Base-by-base conservation (phyloP, 108 stramenopile genomes). In the Stephanodiscus triporus region DNA sequence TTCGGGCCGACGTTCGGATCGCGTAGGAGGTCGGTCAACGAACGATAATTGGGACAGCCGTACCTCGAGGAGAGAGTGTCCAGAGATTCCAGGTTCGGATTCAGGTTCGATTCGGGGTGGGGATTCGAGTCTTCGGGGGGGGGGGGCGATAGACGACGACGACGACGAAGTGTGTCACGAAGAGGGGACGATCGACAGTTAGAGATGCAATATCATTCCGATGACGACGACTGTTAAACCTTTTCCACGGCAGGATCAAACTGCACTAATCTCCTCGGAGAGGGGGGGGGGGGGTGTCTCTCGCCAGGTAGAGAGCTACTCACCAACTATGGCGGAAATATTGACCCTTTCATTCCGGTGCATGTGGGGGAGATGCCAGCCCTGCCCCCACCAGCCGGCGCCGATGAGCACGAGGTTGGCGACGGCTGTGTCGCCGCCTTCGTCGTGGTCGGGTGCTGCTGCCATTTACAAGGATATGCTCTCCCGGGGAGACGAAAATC, bases 361-460 rank as follows among this genome's bases (percentile, higher is more conserved):
- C n/a, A 91, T 47, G 30, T 82, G 81, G 1, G 88, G 90, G 14
- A 91, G 66, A 59, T 91, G 90, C 89, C 89, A 90, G 19, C 87
- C 71, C 38, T 69, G 68, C 10, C 68, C 45, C 89, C 90, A 91
- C 88, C 88, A 91, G 11, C 90, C 90, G 9, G 85, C 85, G 3
- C 90, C 90, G 55, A 91, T 80, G 24, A 91, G 83, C 24, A 84
- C 89, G 63, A 90, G 83, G 45, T 75, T 81, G 42, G 85, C 87
- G 19, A 60, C 54, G 29, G 58, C 34, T 1, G 29, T 53, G 32
- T 5, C 3, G 37, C 22, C 36, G 27, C 10, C 34, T 9, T 36
- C 34, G 26, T 67, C 54, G 30, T 9, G n/a, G 26, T 26, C 47
- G 19, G 49, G 4, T 66, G 48, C 1, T 4, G 45, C 27, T 49